Evolutionary conservation across 75 land plant species (phyloP).

Genomic region (Sequoiadendron giganteum): DNA sequence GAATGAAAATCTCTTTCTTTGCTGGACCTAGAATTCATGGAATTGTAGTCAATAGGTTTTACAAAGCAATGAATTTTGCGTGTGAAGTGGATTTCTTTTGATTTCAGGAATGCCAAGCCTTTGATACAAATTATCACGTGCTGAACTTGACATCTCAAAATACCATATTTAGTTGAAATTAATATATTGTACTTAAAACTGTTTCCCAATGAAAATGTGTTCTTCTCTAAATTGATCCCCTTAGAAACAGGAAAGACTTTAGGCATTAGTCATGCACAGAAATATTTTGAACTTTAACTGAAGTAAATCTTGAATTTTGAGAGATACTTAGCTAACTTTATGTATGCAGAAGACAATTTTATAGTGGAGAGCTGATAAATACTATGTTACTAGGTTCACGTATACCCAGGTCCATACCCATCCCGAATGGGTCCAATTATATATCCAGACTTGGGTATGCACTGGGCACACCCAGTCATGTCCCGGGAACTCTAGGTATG

Average conservation of each 20-base stretch:
- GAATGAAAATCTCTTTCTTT: not conserved
- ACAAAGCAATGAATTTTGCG: not conserved
- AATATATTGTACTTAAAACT: not conserved
- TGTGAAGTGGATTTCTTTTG: not conserved
- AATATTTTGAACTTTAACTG: not conserved
- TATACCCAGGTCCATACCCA: too few relatives aligned
- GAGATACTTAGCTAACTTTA: not conserved
- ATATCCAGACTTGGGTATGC: too few relatives aligned
- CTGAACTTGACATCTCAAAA: not conserved
- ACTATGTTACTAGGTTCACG: not conserved
- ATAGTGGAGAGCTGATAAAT: not conserved
- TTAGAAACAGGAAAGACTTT: not conserved
- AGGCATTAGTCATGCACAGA: not conserved
- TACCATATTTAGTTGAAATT: not conserved
- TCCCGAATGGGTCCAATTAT: too few relatives aligned
- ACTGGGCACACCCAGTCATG: too few relatives aligned
- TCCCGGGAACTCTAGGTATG: too few relatives aligned
- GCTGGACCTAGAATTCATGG: not conserved
- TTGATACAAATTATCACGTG: not conserved
- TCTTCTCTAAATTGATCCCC: not conserved
- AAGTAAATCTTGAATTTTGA: not conserved
- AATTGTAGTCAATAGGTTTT: not conserved
- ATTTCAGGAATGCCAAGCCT: not conserved
- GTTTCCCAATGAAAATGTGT: not conserved
- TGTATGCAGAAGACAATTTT: not conserved